phyloP scores from a whole-genome alignment of 352 stramenopile species.

The Pythium grandisporangium region DNA sequence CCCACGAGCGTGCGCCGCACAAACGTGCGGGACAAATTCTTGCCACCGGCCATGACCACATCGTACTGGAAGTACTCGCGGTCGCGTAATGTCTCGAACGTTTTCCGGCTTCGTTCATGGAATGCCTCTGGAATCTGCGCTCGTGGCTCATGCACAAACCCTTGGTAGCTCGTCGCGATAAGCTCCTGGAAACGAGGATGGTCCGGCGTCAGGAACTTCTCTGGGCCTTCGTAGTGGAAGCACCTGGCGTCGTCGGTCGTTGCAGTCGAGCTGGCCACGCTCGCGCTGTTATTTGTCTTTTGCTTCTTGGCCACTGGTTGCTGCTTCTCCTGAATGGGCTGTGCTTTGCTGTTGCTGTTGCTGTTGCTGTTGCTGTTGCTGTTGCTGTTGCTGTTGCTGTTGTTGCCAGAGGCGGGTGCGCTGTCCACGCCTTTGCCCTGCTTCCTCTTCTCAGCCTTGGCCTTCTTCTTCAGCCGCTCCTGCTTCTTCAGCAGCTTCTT shows the following conservation, averaged over 20 bases:
- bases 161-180: conserved; percentile 10
- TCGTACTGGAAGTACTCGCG: conserved; percentile 35
- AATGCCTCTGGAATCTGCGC: conserved; percentile 7
- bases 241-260: background rate
- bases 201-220: conserved; percentile 15
- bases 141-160: conserved; percentile 14
- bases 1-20: conserved; percentile 76
- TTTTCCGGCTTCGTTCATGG: conserved; percentile 5
- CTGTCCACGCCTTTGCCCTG: too few relatives aligned
- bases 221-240: conserved; percentile 10
- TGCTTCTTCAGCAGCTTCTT: conserved; percentile 21
- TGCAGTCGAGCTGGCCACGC: background rate
- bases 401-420: background rate
- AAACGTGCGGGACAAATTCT: conserved; percentile 45
- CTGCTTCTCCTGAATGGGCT: background rate
- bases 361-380: too few relatives aligned
- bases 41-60: conserved; percentile 32
- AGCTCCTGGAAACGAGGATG: conserved; percentile 11
- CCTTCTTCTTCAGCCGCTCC: conserved; percentile 18
- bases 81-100: conserved; percentile 20
- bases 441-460: conserved; percentile 10
- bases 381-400: background rate
- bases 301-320: conserved; percentile 8
- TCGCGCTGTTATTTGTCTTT: background rate
- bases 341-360: too few relatives aligned